Conservation (phyloP, 139 green algal genomes). For the Coelastrella sp. region DNA sequence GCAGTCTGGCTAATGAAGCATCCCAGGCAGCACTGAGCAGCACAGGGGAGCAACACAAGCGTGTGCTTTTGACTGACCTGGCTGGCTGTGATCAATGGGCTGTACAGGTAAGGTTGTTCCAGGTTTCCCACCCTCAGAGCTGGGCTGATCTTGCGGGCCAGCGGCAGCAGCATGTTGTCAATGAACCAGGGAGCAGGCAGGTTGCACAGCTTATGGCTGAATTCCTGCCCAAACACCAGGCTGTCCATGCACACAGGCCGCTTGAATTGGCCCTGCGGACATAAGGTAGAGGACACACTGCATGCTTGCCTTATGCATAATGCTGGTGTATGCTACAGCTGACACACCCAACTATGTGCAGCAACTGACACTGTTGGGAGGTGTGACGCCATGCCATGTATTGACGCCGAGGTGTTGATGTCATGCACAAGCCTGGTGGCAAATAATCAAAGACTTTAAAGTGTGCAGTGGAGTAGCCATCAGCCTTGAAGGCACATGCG, state of each 20-base stretch:
- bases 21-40: neutral
- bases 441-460: no score
- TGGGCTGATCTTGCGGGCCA: slow-evolving; percentile 56
- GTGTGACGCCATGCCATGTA: no score
- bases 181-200: slow-evolving; percentile 74
- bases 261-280: slow-evolving; percentile 67
- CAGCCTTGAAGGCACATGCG: no score
- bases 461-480: no score
- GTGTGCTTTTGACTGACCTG: slow-evolving; percentile 17
- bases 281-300: neutral
- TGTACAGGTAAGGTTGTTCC: slow-evolving; percentile 52
- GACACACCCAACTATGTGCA: no score
- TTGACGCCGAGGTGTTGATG: neutral
- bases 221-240: slow-evolving; percentile 69
- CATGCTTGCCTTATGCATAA: neutral
- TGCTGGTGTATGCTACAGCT: neutral
- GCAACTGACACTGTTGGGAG: no score
- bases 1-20: neutral
- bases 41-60: neutral
- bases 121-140: slow-evolving; percentile 55
- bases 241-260: slow-evolving; percentile 52
- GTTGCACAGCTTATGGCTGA: slow-evolving; percentile 48
- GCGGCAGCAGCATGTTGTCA: slow-evolving; percentile 60
- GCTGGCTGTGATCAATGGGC: slow-evolving; percentile 59
- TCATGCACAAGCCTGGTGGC: neutral